phyloP scores from a whole-genome alignment of 768 basidiomycete genomes.

The Tylopilus vinaceipallidus region DNA sequence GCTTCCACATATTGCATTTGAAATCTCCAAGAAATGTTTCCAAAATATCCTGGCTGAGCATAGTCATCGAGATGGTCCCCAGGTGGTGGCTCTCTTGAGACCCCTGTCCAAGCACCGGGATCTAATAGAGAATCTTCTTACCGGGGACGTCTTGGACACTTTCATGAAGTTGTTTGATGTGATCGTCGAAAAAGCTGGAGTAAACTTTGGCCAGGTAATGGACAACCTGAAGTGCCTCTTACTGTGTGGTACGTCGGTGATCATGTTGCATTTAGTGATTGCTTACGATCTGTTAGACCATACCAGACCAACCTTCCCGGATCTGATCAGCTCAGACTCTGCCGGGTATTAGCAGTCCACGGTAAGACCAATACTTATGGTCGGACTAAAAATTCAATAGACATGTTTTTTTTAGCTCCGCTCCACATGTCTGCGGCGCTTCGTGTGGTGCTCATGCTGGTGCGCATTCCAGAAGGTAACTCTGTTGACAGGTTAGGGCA shows the following conservation, averaged over 20 bases:
- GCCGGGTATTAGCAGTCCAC: slow-evolving; percentile 8
- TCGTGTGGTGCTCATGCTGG: slow-evolving; percentile 15
- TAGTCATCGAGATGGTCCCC: slow-evolving; percentile 17
- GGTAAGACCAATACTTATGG: slow-evolving; percentile 1
- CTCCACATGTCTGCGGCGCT: slow-evolving; percentile 14
- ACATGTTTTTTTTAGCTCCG: slow-evolving; percentile 3
- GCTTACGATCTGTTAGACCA: slow-evolving; percentile 3
- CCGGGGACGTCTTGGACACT: slow-evolving; percentile 7
- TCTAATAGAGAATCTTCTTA: slow-evolving; percentile 16
- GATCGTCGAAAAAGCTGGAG: neutral
- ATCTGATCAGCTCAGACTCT: no score
- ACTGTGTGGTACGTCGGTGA: slow-evolving; percentile 12
- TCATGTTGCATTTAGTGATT: neutral
- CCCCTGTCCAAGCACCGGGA: slow-evolving; percentile 18
- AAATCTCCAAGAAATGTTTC: slow-evolving; percentile 15
- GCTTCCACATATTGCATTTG: neutral
- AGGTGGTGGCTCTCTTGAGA: slow-evolving; percentile 23
- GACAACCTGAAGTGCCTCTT: slow-evolving; percentile 16
- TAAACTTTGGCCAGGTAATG: slow-evolving; percentile 21
- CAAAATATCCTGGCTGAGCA: slow-evolving; percentile 7
- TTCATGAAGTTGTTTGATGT: slow-evolving; percentile 16
- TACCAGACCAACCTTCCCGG: no score
- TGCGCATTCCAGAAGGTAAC: slow-evolving; percentile 14
- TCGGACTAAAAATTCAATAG: neutral
- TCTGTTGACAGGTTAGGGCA: no score